Conservation (phyloP, 1,139 yeast genomes). For the Debaryomyces udenii region DNA sequence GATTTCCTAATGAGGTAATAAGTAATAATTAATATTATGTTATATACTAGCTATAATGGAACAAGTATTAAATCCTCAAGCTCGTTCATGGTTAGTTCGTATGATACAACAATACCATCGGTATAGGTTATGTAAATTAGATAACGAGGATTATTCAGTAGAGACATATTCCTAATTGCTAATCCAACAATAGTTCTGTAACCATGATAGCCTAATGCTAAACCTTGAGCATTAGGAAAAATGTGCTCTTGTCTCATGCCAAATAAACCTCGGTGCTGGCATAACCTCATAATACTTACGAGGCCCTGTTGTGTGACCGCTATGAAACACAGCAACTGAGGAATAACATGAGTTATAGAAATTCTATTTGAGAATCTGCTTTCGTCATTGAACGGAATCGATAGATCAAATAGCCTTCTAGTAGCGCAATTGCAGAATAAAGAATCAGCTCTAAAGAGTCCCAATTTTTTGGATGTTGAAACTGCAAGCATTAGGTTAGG, state of each 20-base stretch:
- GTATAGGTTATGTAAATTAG: conserved; percentile 33
- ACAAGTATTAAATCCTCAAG: conserved; percentile 3
- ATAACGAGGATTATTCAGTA: conserved; percentile 23
- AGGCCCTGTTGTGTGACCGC: conserved; percentile 63
- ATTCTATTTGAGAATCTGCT: conserved; percentile 52
- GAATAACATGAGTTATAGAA: conserved; percentile 53
- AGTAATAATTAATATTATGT: neutral
- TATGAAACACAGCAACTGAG: conserved; percentile 55
- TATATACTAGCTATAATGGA: neutral
- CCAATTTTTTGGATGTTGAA: conserved; percentile 46
- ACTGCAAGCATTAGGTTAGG: conserved; percentile 37
- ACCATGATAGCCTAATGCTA: conserved; percentile 32
- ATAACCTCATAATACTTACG: conserved; percentile 59
- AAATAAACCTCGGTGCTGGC: conserved; percentile 56
- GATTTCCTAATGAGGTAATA: conserved; percentile 11
- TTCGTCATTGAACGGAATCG: conserved; percentile 39
- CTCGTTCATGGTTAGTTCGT: conserved; percentile 21
- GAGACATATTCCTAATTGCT: conserved; percentile 27
- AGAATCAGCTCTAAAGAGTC: conserved; percentile 52
- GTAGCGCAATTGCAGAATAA: conserved; percentile 57
- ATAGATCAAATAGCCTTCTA: conserved; percentile 43
- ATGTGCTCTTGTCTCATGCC: conserved; percentile 65
- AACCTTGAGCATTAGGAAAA: conserved; percentile 44
- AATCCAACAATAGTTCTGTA: conserved; percentile 39
- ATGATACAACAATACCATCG: conserved; percentile 36